Evolutionary conservation across 495 filamentous ascomycete species (phyloP).

Genomic region (Durotheca rogersii): DNA sequence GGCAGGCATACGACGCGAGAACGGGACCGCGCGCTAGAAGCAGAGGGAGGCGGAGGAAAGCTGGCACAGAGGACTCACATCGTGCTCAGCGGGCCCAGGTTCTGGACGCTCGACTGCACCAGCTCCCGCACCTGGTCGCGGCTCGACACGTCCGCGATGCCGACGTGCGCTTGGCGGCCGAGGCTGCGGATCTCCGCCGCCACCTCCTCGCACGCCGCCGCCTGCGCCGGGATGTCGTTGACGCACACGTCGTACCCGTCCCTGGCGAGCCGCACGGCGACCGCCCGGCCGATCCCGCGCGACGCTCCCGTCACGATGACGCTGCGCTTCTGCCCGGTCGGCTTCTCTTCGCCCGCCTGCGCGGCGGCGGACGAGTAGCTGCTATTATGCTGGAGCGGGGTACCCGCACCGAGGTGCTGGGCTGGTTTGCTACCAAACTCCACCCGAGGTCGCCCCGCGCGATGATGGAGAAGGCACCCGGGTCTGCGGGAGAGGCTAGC

Average conservation of each 20-base stretch:
- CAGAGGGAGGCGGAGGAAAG: not conserved
- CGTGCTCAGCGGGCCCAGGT: constrained; percentile 56
- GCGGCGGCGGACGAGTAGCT: constrained; percentile 13
- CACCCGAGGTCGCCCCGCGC: too few relatives aligned
- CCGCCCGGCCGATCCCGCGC: constrained; percentile 61
- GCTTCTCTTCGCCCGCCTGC: constrained; percentile 15
- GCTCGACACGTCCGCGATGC: constrained; percentile 58
- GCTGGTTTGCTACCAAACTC: too few relatives aligned
- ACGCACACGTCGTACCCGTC: constrained; percentile 63
- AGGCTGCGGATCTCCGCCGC: constrained; percentile 52
- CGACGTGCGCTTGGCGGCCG: constrained; percentile 45
- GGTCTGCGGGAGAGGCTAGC: not conserved
- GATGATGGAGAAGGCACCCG: constrained; percentile 1
- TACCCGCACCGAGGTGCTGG: too few relatives aligned
- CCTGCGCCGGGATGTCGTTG: constrained; percentile 56
- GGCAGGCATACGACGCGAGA: not conserved
- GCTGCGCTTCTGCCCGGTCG: too few relatives aligned
- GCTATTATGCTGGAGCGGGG: too few relatives aligned
- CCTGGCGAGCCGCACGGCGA: constrained; percentile 57
- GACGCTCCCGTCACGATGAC: constrained; percentile 61
- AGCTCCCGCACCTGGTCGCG: constrained; percentile 50
- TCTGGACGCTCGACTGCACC: constrained; percentile 45
- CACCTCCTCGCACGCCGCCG: constrained; percentile 46
- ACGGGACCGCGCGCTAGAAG: not conserved
- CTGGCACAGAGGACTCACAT: constrained; percentile 38